Percentiles rank a stretch among this genome's conserved stretches.
Evolutionary conservation across 176 grass and related monocot species (phyloP).

Genomic region (Eremochloa ophiuroides): DNA sequence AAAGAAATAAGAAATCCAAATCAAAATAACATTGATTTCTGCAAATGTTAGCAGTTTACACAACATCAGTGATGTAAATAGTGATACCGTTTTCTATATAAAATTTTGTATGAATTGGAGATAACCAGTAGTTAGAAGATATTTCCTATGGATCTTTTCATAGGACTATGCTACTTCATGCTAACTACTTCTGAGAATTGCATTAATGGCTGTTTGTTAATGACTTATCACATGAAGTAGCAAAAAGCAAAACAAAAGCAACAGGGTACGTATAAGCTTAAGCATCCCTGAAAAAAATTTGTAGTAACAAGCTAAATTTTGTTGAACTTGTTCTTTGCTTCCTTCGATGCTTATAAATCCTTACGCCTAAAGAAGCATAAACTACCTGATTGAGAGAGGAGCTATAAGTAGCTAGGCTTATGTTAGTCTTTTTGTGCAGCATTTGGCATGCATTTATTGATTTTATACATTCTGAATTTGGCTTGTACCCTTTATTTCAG

Average conservation of each 20-base stretch:
- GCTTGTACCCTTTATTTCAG: constrained; percentile 40
- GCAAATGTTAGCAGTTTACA: not conserved
- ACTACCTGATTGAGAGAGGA: not conserved
- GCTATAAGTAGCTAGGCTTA: not conserved
- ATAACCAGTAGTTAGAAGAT: not conserved
- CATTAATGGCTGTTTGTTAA: not conserved
- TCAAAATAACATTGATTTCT: not conserved
- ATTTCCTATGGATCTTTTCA: not conserved
- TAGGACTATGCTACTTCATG: not conserved
- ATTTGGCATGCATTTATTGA: constrained; percentile 13
- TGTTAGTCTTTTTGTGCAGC: not conserved
- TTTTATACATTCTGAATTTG: constrained; percentile 8
- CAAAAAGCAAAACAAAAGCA: not conserved
- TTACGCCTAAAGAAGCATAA: not conserved
- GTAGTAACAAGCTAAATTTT: not conserved
- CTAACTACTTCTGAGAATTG: not conserved
- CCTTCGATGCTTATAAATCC: not conserved
- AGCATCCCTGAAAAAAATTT: not conserved
- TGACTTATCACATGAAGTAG: not conserved
- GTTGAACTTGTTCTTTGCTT: not conserved
- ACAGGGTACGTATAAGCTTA: not conserved
- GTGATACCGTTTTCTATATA: not conserved
- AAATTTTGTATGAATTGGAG: not conserved
- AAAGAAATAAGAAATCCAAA: not conserved
- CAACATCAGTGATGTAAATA: not conserved